phyloP scores from a whole-genome alignment of 129 eudicot genomes.

The Tagetes patula region DNA sequence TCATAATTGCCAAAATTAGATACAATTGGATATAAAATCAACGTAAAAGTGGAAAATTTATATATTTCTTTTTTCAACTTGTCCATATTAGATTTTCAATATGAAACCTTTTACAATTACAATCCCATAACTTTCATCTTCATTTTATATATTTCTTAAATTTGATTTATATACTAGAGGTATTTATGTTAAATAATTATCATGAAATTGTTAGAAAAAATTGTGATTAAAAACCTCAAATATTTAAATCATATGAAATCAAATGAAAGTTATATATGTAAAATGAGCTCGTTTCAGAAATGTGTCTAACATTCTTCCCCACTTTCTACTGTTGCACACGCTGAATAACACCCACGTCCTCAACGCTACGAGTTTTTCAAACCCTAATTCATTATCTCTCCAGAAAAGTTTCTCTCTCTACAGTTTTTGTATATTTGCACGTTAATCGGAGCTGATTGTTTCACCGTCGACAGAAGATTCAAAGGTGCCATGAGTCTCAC shows the following conservation, averaged over 20 bases:
- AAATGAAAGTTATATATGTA: not conserved
- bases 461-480: conserved; percentile 13
- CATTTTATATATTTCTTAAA: no score
- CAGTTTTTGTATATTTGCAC: conserved; percentile 16
- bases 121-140: no score
- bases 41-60: not conserved
- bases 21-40: not conserved
- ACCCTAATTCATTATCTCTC: conserved; percentile 19
- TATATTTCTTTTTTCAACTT: not conserved
- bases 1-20: not conserved
- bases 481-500: conserved; percentile 37
- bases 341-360: conserved; percentile 33
- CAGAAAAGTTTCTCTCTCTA: conserved; percentile 30
- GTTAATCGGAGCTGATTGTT: conserved; percentile 27
- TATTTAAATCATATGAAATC: not conserved
- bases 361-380: conserved; percentile 2
- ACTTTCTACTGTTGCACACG: conserved; percentile 6
- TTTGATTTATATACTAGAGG: no score
- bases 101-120: no score
- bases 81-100: no score
- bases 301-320: conserved; percentile 19
- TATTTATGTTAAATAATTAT: not conserved
- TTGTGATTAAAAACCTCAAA: not conserved
- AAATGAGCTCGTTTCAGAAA: conserved; percentile 12
- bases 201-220: not conserved